phyloP scores from a whole-genome alignment of 805 yeast species.

The Saturnispora quitensis region DNA sequence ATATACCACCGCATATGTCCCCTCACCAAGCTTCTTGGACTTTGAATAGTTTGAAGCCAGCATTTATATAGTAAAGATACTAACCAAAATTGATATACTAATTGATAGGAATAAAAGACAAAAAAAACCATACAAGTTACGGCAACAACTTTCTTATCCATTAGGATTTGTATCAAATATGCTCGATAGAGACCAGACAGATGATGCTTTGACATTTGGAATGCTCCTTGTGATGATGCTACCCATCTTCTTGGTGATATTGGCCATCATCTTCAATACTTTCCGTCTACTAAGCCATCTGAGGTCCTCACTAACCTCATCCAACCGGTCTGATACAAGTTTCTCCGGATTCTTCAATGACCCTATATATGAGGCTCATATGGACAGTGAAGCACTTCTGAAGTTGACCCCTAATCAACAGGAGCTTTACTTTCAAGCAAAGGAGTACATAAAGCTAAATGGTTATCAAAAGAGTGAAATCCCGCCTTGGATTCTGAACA shows the following conservation, averaged over 20 bases:
- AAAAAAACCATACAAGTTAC: neutral
- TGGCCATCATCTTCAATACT: neutral
- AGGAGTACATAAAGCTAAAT: slow-evolving; percentile 37
- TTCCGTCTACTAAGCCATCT: neutral
- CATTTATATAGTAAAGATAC: neutral
- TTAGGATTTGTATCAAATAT: neutral
- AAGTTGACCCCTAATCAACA: slow-evolving; percentile 62
- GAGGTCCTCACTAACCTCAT: neutral
- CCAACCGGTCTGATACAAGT: neutral
- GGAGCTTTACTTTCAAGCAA: slow-evolving; percentile 58
- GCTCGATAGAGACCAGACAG: neutral
- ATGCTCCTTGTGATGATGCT: neutral
- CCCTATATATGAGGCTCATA: slow-evolving; percentile 49
- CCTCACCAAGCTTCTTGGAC: slow-evolving; percentile 94
- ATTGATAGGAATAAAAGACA: neutral
- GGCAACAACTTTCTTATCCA: neutral
- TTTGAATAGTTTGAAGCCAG: slow-evolving; percentile 24
- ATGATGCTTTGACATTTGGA: neutral
- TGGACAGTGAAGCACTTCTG: slow-evolving; percentile 46
- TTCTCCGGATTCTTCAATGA: slow-evolving; percentile 37
- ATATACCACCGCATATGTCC: slow-evolving; percentile 96
- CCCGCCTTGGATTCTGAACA: slow-evolving; percentile 47
- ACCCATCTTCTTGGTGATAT: neutral
- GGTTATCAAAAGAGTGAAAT: slow-evolving; percentile 29
- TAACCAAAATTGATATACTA: neutral